Evolutionary conservation across 106 monocot genomes (phyloP).

Genomic region (Amphibolis antarctica): DNA sequence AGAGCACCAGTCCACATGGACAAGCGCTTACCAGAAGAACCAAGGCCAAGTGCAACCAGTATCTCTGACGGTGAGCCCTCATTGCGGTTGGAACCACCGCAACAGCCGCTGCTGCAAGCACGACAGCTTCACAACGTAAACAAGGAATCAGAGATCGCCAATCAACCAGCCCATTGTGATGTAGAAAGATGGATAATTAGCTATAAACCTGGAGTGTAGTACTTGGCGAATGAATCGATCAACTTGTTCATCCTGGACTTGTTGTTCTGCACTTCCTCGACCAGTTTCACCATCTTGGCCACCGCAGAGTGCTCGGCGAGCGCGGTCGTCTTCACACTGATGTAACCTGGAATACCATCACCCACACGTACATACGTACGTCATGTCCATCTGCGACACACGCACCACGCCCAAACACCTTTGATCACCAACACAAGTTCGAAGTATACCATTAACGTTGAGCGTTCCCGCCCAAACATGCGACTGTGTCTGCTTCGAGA

Average conservation of each 20-base stretch:
- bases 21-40: slow-evolving; percentile 93
- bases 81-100: slow-evolving; percentile 39
- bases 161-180: too few species aligned
- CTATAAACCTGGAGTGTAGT: slow-evolving; percentile 97
- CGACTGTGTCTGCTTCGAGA: slow-evolving; percentile 54
- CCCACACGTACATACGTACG: too few species aligned
- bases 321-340: slow-evolving; percentile 81
- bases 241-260: slow-evolving; percentile 71
- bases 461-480: slow-evolving; percentile 89
- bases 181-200: too few species aligned
- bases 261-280: slow-evolving; percentile 94
- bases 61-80: slow-evolving; percentile 25
- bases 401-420: neutral
- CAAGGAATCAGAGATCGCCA: neutral
- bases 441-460: slow-evolving; percentile 59
- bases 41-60: slow-evolving; percentile 68
- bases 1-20: slow-evolving; percentile 89
- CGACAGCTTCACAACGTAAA: slow-evolving; percentile 43
- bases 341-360: slow-evolving; percentile 45
- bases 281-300: slow-evolving; percentile 82
- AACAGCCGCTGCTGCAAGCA: slow-evolving; percentile 50
- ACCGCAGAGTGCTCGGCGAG: slow-evolving; percentile 86
- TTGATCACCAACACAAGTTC: neutral
- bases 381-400: neutral
- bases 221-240: slow-evolving; percentile 79